phyloP scores from a whole-genome alignment of 306 rosid species.

The Cucurbita pepo region DNA sequence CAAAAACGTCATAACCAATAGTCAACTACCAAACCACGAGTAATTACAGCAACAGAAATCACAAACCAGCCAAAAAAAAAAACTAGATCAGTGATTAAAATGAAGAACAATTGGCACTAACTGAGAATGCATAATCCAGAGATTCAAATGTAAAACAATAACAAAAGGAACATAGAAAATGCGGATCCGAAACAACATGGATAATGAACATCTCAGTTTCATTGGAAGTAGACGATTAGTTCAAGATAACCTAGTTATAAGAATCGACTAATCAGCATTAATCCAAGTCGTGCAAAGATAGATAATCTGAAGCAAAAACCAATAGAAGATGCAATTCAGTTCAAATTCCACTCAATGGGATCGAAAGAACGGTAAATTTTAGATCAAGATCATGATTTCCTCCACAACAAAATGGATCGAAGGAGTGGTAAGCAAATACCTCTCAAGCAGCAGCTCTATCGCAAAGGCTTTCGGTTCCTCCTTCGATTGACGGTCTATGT shows the following conservation, averaged over 20 bases:
- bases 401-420: neutral
- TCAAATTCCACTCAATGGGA: neutral
- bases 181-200: neutral
- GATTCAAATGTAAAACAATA: neutral
- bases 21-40: neutral
- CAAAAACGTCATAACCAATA: neutral
- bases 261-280: neutral
- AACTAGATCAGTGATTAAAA: neutral
- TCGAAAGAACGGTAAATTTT: neutral
- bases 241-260: neutral
- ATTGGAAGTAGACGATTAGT: neutral
- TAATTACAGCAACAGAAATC: neutral
- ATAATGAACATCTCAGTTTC: neutral
- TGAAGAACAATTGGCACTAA: neutral
- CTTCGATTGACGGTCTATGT: neutral
- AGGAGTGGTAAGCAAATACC: neutral
- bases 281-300: neutral
- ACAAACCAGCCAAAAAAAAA: neutral
- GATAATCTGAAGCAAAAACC: neutral
- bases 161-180: neutral
- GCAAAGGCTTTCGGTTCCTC: neutral
- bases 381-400: neutral
- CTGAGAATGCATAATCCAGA: neutral
- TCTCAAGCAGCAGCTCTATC: neutral
- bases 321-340: neutral